These are phyloP conservation scores for Actinomortierella wolfii DNA, from an alignment of 371 early-diverging fungal genomes.

Conservation along the genomic window DNA sequence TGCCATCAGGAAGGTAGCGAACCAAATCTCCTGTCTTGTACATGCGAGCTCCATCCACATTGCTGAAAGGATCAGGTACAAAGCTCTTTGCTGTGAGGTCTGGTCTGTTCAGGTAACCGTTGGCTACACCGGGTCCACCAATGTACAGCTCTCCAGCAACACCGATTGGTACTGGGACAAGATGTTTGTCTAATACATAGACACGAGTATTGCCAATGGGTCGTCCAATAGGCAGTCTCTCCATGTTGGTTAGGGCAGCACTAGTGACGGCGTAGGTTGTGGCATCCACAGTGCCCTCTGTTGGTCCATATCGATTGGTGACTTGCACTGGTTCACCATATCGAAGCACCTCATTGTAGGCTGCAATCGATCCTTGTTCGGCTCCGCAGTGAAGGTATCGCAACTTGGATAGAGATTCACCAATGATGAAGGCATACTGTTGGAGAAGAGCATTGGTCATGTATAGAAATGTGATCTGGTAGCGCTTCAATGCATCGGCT, in stretches of 20 bases:
- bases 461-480: slow-evolving; percentile 1
- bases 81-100: slow-evolving; percentile 19
- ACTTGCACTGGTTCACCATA: slow-evolving; percentile 6
- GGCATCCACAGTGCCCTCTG: slow-evolving; percentile 2
- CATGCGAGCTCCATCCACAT: slow-evolving; percentile 1
- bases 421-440: slow-evolving; percentile 10
- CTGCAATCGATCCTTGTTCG: slow-evolving; percentile 5
- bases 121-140: slow-evolving; percentile 23
- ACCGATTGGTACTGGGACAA: slow-evolving; percentile 2
- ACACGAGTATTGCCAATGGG: slow-evolving; percentile 2
- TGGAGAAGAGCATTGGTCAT: slow-evolving; percentile 10
- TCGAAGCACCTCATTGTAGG: background rate
- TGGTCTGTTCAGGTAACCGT: slow-evolving; percentile 28
- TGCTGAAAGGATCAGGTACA: slow-evolving; percentile 6
- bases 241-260: background rate
- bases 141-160: slow-evolving; percentile 31
- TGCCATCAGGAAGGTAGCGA: slow-evolving; percentile 2
- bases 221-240: background rate
- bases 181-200: slow-evolving; percentile 6
- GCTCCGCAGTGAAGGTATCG: slow-evolving; percentile 12
- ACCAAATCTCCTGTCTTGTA: slow-evolving; percentile 4
- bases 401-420: slow-evolving; percentile 6
- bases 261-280: background rate
- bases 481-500: background rate
- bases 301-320: slow-evolving; percentile 13